Evolutionary conservation across 371 early-diverging fungal genomes (phyloP).

Genomic region (Mortierella polycephala): DNA sequence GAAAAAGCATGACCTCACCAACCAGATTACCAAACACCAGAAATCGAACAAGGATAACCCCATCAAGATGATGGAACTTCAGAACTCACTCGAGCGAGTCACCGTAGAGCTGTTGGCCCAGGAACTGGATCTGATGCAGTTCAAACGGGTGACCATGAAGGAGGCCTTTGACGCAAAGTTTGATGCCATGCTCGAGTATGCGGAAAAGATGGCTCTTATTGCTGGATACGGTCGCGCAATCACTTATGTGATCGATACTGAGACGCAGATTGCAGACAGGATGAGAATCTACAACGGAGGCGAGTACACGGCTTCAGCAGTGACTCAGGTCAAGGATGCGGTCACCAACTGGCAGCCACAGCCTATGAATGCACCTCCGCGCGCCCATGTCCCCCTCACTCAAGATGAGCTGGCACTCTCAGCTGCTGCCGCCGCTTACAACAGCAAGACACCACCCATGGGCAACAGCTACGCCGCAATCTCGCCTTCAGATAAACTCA

Average conservation of each 20-base stretch:
- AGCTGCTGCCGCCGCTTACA: conserved; percentile 23
- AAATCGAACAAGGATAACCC: conserved; percentile 40
- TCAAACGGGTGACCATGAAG: conserved; percentile 22
- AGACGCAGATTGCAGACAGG: conserved; percentile 22
- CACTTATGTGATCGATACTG: conserved; percentile 37
- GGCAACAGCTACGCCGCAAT: background rate
- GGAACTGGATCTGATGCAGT: conserved; percentile 26
- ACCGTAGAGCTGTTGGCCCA: conserved; percentile 19
- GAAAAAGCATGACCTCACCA: conserved; percentile 29
- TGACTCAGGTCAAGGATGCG: conserved; percentile 39
- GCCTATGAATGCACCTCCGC: conserved; percentile 17
- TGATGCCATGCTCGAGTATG: conserved; percentile 26
- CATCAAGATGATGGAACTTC: conserved; percentile 36
- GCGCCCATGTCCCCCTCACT: conserved; percentile 16
- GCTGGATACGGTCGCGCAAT: conserved; percentile 27
- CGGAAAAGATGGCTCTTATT: conserved; percentile 31
- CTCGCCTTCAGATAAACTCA: too few species aligned
- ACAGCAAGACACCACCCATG: conserved; percentile 17
- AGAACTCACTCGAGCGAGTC: conserved; percentile 18
- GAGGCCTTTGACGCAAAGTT: conserved; percentile 31
- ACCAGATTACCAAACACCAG: conserved; percentile 30
- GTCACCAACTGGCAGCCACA: conserved; percentile 43
- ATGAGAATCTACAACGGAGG: conserved; percentile 29
- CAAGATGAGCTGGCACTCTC: conserved; percentile 35
- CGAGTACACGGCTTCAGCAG: conserved; percentile 38